Evolutionary conservation across 805 yeast species (phyloP).

Genomic region (Spathaspora passalidarum): DNA sequence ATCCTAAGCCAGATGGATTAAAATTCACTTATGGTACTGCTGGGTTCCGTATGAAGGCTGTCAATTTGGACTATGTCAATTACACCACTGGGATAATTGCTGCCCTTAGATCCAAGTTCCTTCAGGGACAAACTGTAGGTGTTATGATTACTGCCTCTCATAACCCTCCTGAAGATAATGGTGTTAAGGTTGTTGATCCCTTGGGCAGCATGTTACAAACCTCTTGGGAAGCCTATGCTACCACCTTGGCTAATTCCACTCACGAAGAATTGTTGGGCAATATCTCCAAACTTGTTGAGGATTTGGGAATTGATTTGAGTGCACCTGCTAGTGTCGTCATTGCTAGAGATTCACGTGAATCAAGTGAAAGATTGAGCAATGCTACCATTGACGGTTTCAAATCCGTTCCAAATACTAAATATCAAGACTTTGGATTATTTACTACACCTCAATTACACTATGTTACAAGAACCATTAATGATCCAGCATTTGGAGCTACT

Average conservation of each 20-base stretch:
- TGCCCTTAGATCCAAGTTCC: constrained; percentile 68
- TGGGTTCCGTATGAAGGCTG: constrained; percentile 82
- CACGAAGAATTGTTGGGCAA: constrained; percentile 41
- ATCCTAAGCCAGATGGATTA: constrained; percentile 43
- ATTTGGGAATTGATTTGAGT: constrained; percentile 45
- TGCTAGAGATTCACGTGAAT: constrained; percentile 87
- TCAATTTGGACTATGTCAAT: constrained; percentile 71
- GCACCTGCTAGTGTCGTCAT: constrained; percentile 50
- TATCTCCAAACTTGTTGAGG: constrained; percentile 35
- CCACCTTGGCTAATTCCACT: constrained; percentile 70
- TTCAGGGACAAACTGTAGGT: constrained; percentile 75
- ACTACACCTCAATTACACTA: constrained; percentile 97
- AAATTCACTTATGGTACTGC: constrained; percentile 88
- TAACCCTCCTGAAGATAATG: constrained; percentile 88
- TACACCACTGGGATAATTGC: constrained; percentile 84
- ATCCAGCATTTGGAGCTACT: constrained; percentile 57
- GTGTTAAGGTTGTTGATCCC: constrained; percentile 93
- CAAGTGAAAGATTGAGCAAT: constrained; percentile 64
- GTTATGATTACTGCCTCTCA: constrained; percentile 96
- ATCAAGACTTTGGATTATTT: constrained; percentile 60
- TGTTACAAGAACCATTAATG: constrained; percentile 71
- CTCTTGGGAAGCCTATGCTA: constrained; percentile 81
- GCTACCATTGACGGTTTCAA: constrained; percentile 63
- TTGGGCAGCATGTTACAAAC: constrained; percentile 84
- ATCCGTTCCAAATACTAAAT: constrained; percentile 40